Percentiles rank a stretch among this genome's conserved stretches.
These are phyloP conservation scores for Hymenotorrendiella dingleyae DNA, from an alignment of 2,329 filamentous ascomycete species.

Conservation along the genomic window DNA sequence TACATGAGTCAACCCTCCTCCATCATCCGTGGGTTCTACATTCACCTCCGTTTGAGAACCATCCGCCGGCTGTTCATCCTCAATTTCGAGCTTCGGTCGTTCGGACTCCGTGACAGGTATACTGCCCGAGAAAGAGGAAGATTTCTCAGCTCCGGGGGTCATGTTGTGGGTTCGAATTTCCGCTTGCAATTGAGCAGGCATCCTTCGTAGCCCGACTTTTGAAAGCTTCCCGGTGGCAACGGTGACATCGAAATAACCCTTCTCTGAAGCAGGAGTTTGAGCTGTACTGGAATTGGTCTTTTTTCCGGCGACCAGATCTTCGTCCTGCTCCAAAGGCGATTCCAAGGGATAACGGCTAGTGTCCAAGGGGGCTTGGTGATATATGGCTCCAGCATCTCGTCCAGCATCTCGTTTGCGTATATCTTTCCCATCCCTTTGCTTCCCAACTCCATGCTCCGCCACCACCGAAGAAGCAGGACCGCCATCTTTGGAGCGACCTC, in stretches of 20 bases:
- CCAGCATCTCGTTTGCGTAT: background rate
- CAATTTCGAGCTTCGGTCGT: conserved; percentile 13
- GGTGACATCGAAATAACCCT: conserved; percentile 25
- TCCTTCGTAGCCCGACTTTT: conserved; percentile 17
- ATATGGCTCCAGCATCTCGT: too few species aligned
- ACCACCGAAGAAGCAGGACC: conserved; percentile 2
- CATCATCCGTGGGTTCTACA: conserved; percentile 35
- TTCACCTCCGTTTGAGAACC: conserved; percentile 2
- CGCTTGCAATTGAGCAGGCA: conserved; percentile 27
- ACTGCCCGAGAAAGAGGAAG: conserved; percentile 29
- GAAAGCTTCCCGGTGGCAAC: conserved; percentile 15
- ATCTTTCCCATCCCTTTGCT: conserved; percentile 2
- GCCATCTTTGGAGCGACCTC: conserved; percentile 28
- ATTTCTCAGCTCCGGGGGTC: conserved; percentile 25
- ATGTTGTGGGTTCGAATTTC: conserved; percentile 30
- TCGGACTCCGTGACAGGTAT: conserved; percentile 28
- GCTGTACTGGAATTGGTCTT: conserved; percentile 8
- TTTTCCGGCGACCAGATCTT: background rate
- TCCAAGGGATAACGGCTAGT: conserved; percentile 5
- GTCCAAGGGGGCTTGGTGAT: background rate
- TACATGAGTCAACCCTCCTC: conserved; percentile 24
- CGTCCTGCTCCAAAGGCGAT: conserved; percentile 10
- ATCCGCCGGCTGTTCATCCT: conserved; percentile 1
- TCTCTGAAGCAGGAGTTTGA: conserved; percentile 18
- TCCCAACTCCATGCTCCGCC: conserved; percentile 6